A percentile compares a stretch with the other conserved stretches of the same genome.
phyloP scores from a whole-genome alignment of 2,329 filamentous ascomycete genomes.

The Nothophaeocryptopus gaeumannii region DNA sequence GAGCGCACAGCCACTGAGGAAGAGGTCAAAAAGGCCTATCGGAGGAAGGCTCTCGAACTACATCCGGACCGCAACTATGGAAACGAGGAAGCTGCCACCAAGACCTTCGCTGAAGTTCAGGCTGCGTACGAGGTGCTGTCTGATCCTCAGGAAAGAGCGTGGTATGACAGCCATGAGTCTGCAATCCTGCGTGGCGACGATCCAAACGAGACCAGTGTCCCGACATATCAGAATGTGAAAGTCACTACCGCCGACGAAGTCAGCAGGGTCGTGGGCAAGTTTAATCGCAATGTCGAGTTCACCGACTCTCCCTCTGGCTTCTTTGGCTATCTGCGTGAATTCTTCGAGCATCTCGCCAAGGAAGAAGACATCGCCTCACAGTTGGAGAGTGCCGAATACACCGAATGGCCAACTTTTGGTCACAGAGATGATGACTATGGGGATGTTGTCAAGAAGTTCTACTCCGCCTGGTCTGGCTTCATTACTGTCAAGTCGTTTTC shows the following conservation, averaged over 20 bases:
- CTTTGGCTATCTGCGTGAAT: conserved; percentile 72
- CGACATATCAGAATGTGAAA: conserved; percentile 66
- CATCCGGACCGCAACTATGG: conserved; percentile 93
- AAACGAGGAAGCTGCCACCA: conserved; percentile 78
- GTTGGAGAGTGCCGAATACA: conserved; percentile 59
- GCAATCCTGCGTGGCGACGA: conserved; percentile 72
- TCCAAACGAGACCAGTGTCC: conserved; percentile 50
- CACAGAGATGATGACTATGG: conserved; percentile 72
- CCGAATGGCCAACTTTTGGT: conserved; percentile 81
- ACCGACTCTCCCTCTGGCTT: conserved; percentile 79
- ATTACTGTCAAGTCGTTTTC: conserved; percentile 79
- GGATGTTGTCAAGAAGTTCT: conserved; percentile 75
- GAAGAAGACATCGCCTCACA: conserved; percentile 77
- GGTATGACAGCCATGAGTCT: conserved; percentile 94
- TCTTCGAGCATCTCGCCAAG: conserved; percentile 73
- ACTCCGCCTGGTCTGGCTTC: conserved; percentile 76
- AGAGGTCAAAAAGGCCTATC: conserved; percentile 94
- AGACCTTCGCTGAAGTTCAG: conserved; percentile 85
- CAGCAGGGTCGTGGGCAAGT: conserved; percentile 71
- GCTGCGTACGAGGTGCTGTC: conserved; percentile 94
- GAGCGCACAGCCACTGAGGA: conserved; percentile 72
- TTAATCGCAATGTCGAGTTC: conserved; percentile 75
- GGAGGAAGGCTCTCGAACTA: conserved; percentile 82
- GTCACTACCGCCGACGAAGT: conserved; percentile 81
- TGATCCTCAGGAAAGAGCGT: conserved; percentile 89